These are phyloP conservation scores for Penicillium sp. DNA, from an alignment of 2,329 filamentous ascomycete species.

Conservation along the genomic window DNA sequence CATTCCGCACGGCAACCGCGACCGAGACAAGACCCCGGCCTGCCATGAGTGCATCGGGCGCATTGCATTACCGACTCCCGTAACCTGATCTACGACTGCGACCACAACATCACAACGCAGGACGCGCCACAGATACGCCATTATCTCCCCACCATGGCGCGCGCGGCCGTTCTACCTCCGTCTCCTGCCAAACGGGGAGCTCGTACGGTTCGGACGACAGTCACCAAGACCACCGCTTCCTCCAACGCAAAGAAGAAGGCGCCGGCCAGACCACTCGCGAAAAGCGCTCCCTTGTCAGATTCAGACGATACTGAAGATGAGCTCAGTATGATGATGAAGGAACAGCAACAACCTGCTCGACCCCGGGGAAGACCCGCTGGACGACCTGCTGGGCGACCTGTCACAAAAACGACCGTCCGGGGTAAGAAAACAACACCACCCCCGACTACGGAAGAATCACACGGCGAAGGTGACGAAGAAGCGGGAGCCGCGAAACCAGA, in stretches of 20 bases:
- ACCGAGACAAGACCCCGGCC: conserved; percentile 2
- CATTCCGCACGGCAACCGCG: conserved; percentile 8
- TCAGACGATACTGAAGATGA: conserved; percentile 23
- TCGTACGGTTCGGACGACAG: conserved; percentile 16
- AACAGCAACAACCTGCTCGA: conserved; percentile 7
- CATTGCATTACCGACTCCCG: background rate
- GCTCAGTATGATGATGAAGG: conserved; percentile 18
- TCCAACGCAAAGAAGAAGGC: conserved; percentile 2
- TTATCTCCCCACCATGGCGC: conserved; percentile 17
- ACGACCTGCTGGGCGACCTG: conserved; percentile 11
- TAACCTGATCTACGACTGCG: conserved; percentile 3
- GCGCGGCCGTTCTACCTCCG: conserved; percentile 22
- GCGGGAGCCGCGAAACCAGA: conserved; percentile 4
- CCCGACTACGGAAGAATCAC: background rate
- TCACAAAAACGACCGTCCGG: background rate
- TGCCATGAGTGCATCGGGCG: conserved; percentile 17
- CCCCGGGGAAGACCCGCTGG: conserved; percentile 11
- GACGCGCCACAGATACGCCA: conserved; percentile 2
- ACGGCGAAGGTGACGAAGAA: conserved; percentile 1
- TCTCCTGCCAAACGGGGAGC: conserved; percentile 19
- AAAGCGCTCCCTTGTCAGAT: conserved; percentile 7
- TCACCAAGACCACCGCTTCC: conserved; percentile 14
- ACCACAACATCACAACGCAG: background rate
- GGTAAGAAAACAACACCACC: conserved; percentile 10
- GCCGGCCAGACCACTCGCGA: conserved; percentile 1